These are phyloP conservation scores for Cladophialophora psammophila DNA, from an alignment of 2,329 filamentous ascomycete species.

Conservation along the genomic window DNA sequence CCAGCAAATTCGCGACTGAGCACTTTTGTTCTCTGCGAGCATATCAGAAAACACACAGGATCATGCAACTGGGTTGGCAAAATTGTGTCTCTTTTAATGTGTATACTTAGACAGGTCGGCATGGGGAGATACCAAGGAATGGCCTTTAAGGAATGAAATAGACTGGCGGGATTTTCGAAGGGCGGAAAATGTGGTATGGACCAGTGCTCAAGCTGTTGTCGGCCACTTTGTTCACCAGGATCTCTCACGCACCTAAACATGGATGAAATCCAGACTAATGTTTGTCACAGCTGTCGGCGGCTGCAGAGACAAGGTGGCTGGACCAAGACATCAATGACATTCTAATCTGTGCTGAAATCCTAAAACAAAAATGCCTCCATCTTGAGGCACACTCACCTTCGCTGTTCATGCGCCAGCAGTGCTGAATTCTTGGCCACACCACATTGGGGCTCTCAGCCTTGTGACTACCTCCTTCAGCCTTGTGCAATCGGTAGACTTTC, in stretches of 20 bases:
- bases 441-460: too few relatives aligned
- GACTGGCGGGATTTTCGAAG: neutral
- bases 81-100: slow-evolving; percentile 7
- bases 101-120: slow-evolving; percentile 20
- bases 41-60: slow-evolving; percentile 8
- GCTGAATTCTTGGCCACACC: neutral
- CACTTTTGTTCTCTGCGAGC: neutral
- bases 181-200: neutral
- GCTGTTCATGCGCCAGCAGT: neutral
- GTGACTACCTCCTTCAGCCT: too few relatives aligned
- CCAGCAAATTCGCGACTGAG: neutral
- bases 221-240: neutral
- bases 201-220: neutral
- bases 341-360: neutral
- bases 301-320: neutral
- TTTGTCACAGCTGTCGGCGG: too few relatives aligned
- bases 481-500: too few relatives aligned
- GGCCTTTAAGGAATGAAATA: slow-evolving; percentile 14
- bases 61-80: slow-evolving; percentile 11
- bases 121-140: neutral
- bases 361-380: neutral
- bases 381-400: neutral
- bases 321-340: neutral
- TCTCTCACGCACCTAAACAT: neutral
- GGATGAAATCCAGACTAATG: neutral